These are phyloP conservation scores for Mucor indicus DNA, from an alignment of 371 early-diverging fungal species.

Conservation along the genomic window DNA sequence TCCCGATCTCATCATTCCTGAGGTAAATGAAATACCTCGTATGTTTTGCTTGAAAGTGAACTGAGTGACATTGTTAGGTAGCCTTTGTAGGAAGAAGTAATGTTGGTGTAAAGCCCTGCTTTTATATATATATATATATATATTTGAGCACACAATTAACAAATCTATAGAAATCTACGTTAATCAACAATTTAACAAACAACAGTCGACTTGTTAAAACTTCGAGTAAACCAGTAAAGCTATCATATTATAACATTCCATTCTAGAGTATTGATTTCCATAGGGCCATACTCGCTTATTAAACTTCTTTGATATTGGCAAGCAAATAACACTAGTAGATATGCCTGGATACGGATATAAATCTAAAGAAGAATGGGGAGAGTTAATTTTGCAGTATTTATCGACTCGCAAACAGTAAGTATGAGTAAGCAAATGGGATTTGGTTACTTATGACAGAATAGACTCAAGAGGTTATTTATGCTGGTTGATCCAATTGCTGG, in stretches of 20 bases:
- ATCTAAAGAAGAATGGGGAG: conserved; percentile 74
- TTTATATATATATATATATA: neutral
- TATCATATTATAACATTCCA: neutral
- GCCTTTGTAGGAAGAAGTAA: conserved; percentile 80
- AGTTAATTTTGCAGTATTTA: conserved; percentile 63
- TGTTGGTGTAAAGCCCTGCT: conserved; percentile 56
- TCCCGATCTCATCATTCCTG: conserved; percentile 26
- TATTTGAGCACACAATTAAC: neutral
- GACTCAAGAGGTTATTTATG: conserved; percentile 62
- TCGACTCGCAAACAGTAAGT: conserved; percentile 56
- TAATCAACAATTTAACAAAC: conserved; percentile 65
- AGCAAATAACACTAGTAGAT: conserved; percentile 65
- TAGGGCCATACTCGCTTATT: conserved; percentile 72
- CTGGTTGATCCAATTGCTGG: conserved; percentile 69
- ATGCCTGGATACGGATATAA: conserved; percentile 83
- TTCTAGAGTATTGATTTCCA: neutral
- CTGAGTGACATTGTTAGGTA: conserved; percentile 35
- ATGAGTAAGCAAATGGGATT: neutral
- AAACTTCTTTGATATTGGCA: conserved; percentile 67
- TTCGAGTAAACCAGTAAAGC: conserved; percentile 65
- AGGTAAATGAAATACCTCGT: conserved; percentile 13
- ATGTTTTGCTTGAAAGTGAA: neutral
- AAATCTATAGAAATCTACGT: conserved; percentile 58
- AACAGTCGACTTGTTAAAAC: conserved; percentile 66
- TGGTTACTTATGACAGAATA: conserved; percentile 10